These are phyloP conservation scores for Letharia columbiana DNA, from an alignment of 495 filamentous ascomycete species.

Conservation along the genomic window DNA sequence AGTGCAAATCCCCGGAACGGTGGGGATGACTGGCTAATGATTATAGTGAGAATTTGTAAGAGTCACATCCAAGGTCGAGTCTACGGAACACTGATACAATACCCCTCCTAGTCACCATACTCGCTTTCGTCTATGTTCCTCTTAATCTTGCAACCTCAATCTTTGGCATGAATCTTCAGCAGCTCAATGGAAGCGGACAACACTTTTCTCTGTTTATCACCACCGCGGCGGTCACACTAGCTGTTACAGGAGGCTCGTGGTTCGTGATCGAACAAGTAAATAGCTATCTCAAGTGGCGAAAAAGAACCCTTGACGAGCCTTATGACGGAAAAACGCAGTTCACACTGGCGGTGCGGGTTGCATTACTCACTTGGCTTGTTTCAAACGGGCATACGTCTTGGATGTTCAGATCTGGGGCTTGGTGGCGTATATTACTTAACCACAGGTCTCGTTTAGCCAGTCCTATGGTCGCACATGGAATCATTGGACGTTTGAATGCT, in stretches of 20 bases:
- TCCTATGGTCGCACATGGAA: not conserved
- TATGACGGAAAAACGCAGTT: not conserved
- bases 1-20: not conserved
- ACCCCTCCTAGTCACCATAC: constrained; percentile 5
- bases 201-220: constrained; percentile 2
- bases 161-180: constrained; percentile 18
- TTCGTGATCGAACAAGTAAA: not conserved
- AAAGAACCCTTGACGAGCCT: too few species aligned
- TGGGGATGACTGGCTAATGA: not conserved
- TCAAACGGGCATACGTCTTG: not conserved
- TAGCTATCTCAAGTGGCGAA: not conserved
- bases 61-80: not conserved
- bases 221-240: constrained; percentile 1
- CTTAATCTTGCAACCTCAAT: constrained; percentile 16
- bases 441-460: not conserved
- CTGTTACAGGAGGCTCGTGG: constrained; percentile 1
- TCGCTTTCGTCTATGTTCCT: constrained; percentile 19
- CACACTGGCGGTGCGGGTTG: not conserved
- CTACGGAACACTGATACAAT: not conserved
- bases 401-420: not conserved
- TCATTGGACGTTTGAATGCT: not conserved
- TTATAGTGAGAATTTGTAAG: not conserved
- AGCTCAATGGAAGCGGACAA: constrained; percentile 11
- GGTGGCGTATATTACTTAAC: not conserved
- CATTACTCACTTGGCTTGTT: not conserved